phyloP scores from a whole-genome alignment of 306 rosid genomes.

The Casuarina cunninghamiana region DNA sequence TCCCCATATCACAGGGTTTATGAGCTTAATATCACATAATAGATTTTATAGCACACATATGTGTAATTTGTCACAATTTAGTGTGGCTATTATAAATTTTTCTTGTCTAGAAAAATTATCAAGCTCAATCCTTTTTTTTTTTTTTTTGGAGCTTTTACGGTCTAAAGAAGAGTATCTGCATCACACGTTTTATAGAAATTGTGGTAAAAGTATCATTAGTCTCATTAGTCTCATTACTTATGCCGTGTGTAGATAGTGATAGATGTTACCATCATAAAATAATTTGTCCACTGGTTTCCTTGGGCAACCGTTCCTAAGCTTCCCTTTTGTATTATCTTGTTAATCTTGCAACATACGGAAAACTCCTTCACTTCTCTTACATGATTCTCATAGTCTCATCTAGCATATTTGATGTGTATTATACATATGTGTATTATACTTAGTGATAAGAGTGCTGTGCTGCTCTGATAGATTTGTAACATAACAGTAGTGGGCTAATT shows the following conservation, averaged over 20 bases:
- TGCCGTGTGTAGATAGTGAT: neutral
- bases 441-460: neutral
- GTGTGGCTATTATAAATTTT: neutral
- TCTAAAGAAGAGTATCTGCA: neutral
- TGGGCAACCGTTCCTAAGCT: neutral
- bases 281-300: neutral
- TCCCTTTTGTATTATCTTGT: neutral
- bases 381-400: neutral
- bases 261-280: neutral
- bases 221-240: neutral
- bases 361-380: neutral
- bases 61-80: neutral
- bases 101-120: neutral
- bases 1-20: no score
- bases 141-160: neutral
- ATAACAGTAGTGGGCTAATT: constrained; percentile 8
- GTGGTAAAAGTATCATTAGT: neutral
- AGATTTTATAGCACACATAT: neutral
- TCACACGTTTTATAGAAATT: neutral
- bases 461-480: neutral
- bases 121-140: neutral
- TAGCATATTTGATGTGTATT: neutral
- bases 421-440: no score
- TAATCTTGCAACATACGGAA: neutral
- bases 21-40: neutral